phyloP scores from a whole-genome alignment of 768 basidiomycete genomes.

The Artomyces pyxidatus region DNA sequence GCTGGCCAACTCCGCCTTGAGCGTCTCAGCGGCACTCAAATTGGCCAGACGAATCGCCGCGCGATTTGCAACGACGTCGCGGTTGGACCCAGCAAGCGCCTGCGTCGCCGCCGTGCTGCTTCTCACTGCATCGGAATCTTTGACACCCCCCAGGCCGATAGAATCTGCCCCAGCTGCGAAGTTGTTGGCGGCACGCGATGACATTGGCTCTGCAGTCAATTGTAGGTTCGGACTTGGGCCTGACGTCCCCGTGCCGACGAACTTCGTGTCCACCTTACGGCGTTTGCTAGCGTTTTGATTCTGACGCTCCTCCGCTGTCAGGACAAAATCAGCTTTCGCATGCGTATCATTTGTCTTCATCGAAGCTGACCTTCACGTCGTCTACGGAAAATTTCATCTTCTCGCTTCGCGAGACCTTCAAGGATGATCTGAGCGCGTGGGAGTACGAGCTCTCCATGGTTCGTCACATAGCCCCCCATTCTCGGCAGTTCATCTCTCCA shows the following conservation, averaged over 20 bases:
- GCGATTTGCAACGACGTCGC: constrained; percentile 84
- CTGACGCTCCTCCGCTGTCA: constrained; percentile 88
- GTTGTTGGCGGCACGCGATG: constrained; percentile 36
- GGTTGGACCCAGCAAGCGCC: constrained; percentile 80
- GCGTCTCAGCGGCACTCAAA: constrained; percentile 88
- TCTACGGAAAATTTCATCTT: constrained; percentile 92
- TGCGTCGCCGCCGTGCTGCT: constrained; percentile 56
- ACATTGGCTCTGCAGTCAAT: constrained; percentile 38
- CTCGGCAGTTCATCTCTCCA: constrained; percentile 90
- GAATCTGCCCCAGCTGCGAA: constrained; percentile 74
- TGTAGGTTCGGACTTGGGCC: constrained; percentile 44
- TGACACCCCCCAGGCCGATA: constrained; percentile 62
- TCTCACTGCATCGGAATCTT: constrained; percentile 48
- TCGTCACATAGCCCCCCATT: constrained; percentile 97
- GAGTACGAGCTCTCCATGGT: constrained; percentile 85
- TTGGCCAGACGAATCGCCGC: constrained; percentile 92
- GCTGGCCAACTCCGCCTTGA: constrained; percentile 83
- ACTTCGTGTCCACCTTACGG: constrained; percentile 55
- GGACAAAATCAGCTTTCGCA: constrained; percentile 7
- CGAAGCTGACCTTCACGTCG: constrained; percentile 81
- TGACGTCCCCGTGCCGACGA: constrained; percentile 14
- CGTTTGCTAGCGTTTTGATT: constrained; percentile 79
- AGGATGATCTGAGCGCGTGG: constrained; percentile 88
- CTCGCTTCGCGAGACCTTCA: constrained; percentile 87
- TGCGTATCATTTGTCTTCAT: too few species aligned